Conservation (phyloP, 805 yeast species). For the Pichia exigua region DNA sequence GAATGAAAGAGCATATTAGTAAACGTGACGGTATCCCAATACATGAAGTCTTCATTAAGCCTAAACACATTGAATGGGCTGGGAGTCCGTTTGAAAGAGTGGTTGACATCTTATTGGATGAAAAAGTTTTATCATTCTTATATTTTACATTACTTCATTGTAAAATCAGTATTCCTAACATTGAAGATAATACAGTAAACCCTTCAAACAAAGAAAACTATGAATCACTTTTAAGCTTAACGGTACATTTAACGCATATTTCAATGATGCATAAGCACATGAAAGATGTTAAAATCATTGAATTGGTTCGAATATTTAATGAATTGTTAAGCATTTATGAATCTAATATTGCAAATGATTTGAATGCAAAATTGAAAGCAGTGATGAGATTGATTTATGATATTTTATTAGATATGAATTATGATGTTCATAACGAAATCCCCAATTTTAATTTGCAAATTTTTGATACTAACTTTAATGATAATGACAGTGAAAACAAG, state of each 20-base stretch:
- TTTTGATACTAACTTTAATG: conserved; percentile 8
- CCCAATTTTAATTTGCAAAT: conserved; percentile 9
- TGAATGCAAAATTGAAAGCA: conserved; percentile 1
- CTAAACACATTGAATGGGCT: conserved; percentile 36
- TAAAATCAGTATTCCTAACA: neutral
- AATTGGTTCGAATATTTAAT: conserved; percentile 3
- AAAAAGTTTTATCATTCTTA: conserved; percentile 46
- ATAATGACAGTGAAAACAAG: conserved; percentile 4
- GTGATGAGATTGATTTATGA: conserved; percentile 2
- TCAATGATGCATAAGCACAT: conserved; percentile 24
- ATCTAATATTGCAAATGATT: conserved; percentile 2
- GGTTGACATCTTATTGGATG: conserved; percentile 45
- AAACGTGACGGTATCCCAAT: conserved; percentile 23
- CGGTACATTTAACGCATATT: conserved; percentile 63
- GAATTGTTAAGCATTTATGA: conserved; percentile 4
- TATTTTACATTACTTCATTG: conserved; percentile 40
- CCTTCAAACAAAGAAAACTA: neutral
- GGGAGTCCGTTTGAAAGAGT: conserved; percentile 35
- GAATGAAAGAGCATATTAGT: conserved; percentile 45
- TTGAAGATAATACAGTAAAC: conserved; percentile 16
- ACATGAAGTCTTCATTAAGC: conserved; percentile 49
- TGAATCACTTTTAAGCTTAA: conserved; percentile 52
- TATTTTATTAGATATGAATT: neutral
- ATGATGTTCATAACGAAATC: neutral
- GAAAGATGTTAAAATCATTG: conserved; percentile 3